phyloP scores from a whole-genome alignment of 331 rosid species.

The Spiraea crenata region DNA sequence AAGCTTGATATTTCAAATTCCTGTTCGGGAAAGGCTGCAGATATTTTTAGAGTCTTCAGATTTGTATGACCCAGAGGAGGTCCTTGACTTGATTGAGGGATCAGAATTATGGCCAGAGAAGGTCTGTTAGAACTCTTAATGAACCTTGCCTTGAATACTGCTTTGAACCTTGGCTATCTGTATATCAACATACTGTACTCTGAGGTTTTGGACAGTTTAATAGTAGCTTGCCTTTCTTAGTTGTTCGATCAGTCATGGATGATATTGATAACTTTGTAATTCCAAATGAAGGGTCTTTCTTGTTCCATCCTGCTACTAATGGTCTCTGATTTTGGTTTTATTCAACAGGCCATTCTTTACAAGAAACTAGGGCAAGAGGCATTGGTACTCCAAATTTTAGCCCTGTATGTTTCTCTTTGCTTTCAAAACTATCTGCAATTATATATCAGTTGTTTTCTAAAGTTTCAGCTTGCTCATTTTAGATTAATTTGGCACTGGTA shows the following conservation, averaged over 20 bases:
- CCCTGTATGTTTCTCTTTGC: conserved; percentile 65
- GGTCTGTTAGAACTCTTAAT: conserved; percentile 40
- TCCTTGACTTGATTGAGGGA: conserved; percentile 87
- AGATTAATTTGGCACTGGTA: neutral
- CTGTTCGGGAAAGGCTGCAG: conserved; percentile 84
- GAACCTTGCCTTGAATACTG: conserved; percentile 22
- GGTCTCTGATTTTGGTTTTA: conserved; percentile 22
- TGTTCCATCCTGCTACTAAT: conserved; percentile 13
- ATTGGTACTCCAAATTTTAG: conserved; percentile 91
- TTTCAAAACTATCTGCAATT: neutral
- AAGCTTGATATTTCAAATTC: conserved; percentile 59
- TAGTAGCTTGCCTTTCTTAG: neutral
- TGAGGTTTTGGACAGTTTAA: neutral
- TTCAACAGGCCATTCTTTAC: conserved; percentile 85
- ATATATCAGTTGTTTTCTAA: neutral
- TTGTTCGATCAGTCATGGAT: conserved; percentile 2
- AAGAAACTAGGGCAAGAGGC: conserved; percentile 96
- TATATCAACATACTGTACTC: neutral
- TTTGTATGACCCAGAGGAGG: conserved; percentile 92
- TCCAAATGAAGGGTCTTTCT: conserved; percentile 14
- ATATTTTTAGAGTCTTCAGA: conserved; percentile 87
- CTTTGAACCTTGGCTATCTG: conserved; percentile 12
- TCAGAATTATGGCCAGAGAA: conserved; percentile 96
- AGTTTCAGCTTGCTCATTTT: neutral
- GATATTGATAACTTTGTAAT: conserved; percentile 5